Evolutionary conservation across 495 filamentous ascomycete species (phyloP).

Genomic region (Aspergillus hancockii): DNA sequence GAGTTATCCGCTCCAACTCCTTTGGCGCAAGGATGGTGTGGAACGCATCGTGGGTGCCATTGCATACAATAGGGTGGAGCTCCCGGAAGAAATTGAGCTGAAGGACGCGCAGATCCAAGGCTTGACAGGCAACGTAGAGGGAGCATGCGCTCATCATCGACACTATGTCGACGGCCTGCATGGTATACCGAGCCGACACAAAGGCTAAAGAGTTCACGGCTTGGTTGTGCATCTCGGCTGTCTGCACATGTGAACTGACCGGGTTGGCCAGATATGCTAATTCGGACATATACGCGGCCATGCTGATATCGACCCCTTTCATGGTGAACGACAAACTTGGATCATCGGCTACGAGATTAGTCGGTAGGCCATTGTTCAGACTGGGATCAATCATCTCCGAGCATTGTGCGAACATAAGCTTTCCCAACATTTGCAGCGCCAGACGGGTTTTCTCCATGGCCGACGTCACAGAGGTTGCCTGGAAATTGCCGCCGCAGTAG

Average conservation of each 20-base stretch:
- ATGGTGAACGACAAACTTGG: conserved; percentile 56
- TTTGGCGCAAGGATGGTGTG: too few species aligned
- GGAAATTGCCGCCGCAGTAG: conserved; percentile 64
- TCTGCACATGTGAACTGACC: conserved; percentile 54
- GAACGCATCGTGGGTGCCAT: too few species aligned
- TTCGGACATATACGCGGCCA: conserved; percentile 65
- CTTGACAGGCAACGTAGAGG: conserved; percentile 52
- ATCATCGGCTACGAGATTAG: conserved; percentile 61
- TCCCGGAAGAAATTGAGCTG: conserved; percentile 29
- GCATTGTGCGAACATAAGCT: conserved; percentile 58
- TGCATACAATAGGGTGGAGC: too few species aligned
- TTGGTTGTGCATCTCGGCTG: conserved; percentile 63
- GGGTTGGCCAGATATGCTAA: conserved; percentile 53
- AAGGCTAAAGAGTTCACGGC: conserved; percentile 60
- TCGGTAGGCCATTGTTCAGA: conserved; percentile 58
- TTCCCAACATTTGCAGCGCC: conserved; percentile 58
- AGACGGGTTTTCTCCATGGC: conserved; percentile 63
- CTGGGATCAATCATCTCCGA: conserved; percentile 60
- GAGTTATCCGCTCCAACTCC: too few species aligned
- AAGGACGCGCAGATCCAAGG: conserved; percentile 45
- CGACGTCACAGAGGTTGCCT: conserved; percentile 60
- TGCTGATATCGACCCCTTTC: conserved; percentile 65
- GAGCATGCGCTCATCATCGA: conserved; percentile 52
- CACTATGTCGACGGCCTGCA: conserved; percentile 57
- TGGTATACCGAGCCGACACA: conserved; percentile 56